Base-by-base conservation (phyloP, 140 eudicot genomes). In the Bidens hawaiensis region DNA sequence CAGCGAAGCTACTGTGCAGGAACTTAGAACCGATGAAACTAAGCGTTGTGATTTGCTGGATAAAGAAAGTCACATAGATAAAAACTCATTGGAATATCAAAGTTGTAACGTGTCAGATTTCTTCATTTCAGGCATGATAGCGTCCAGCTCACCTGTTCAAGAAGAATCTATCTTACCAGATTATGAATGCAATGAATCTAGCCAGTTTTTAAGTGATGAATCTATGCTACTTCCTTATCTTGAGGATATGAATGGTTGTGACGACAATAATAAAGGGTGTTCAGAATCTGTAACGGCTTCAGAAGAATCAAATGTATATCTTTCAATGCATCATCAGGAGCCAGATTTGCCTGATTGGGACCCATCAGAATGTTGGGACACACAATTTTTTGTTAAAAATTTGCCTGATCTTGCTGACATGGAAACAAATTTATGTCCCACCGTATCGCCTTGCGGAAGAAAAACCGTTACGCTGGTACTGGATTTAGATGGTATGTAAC, bases 381-480 rank as follows among this genome's bases (percentile, higher is more conserved):
- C 95, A 26, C 97, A 88, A 69, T 71, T 82, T 64, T 94, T 88
- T 50, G 72, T 85, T 17, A 83, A 83, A 68, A 85, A 75, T 75
- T 28, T 85, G 16, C 95, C 89, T 3, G 96, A 93, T 26, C 66
- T 82, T 47, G 69, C 85, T 2, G 90, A 88, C 38, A 68, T 47
- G 58, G 81, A 75, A 38, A 64, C 80, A 55, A 71, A 52, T 72
- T 47, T 73, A 38, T 65, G 53, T 41, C 80, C 95, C 18, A 52
- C 76, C 34, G n/a, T 62, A 11, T 36, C 55, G 31, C 67, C 74
- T 0, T 64, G 40, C 59, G 83, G 70, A 65, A 81, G 51, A 71
- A 94, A 85, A 79, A 68, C 88, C n/a, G 74, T 85, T 23, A 94
- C 99, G 3, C 70, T 94, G 43, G 99, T 81, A 19, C 96, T 94